phyloP scores from a whole-genome alignment of 306 rosid species.

The Medicago ruthenica region DNA sequence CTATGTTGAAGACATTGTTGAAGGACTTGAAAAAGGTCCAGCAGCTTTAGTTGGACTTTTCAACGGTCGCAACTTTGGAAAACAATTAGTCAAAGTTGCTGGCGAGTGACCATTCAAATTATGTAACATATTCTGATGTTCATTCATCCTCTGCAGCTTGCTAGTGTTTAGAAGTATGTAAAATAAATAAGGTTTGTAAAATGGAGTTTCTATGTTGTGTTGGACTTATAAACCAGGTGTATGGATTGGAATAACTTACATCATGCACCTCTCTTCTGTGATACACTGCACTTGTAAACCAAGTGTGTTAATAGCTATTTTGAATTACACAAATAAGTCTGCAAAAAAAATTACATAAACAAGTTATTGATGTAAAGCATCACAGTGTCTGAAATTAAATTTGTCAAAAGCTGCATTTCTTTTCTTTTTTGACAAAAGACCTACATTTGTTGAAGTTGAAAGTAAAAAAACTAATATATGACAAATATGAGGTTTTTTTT shows the following conservation, averaged over 20 bases:
- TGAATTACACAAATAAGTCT: too few species aligned
- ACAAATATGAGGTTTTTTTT: too few species aligned
- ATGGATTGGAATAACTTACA: background rate
- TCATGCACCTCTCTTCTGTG: background rate
- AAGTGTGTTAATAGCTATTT: too few species aligned
- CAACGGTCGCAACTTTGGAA: slow-evolving; percentile 45
- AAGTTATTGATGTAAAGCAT: too few species aligned
- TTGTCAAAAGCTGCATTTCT: too few species aligned
- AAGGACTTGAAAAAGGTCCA: slow-evolving; percentile 51
- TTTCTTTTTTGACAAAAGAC: too few species aligned
- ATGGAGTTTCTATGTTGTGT: background rate
- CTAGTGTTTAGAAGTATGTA: background rate
- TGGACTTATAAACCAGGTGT: background rate
- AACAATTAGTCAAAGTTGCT: slow-evolving; percentile 38
- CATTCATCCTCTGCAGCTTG: slow-evolving; percentile 1
- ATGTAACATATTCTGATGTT: background rate
- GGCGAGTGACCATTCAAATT: slow-evolving; percentile 30
- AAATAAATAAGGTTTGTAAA: background rate
- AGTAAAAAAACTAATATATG: too few species aligned
- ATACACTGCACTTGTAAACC: background rate
- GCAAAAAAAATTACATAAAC: too few species aligned
- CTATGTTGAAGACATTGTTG: slow-evolving; percentile 49
- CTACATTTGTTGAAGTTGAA: too few species aligned
- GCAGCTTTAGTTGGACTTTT: slow-evolving; percentile 46
- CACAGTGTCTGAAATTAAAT: too few species aligned